These are phyloP conservation scores for Kwoniella mangroviensis DNA, from an alignment of 768 basidiomycete genomes.

Conservation along the genomic window DNA sequence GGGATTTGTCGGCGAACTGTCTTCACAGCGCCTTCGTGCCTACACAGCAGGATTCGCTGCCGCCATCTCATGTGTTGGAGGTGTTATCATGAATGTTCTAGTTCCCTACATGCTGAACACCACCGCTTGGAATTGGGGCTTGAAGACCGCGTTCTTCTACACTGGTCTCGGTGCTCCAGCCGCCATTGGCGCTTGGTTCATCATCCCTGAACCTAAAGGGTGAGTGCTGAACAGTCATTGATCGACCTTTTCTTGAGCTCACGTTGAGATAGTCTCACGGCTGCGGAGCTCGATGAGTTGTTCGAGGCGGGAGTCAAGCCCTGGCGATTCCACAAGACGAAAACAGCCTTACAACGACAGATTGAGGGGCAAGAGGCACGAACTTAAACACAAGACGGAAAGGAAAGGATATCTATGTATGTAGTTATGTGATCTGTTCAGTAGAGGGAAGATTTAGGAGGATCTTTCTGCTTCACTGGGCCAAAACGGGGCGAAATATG, in stretches of 20 bases:
- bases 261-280: constrained; percentile 8
- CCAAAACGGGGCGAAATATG: no score
- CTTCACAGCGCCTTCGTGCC: constrained; percentile 28
- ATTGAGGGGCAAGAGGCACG: constrained; percentile 1
- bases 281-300: constrained; percentile 42
- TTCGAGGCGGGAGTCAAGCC: constrained; percentile 31
- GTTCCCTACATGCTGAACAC: constrained; percentile 43
- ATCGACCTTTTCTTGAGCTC: neutral
- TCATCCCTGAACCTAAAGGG: constrained; percentile 36
- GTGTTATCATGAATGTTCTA: constrained; percentile 36
- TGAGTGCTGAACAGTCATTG: constrained; percentile 2
- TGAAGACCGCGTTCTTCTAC: constrained; percentile 42
- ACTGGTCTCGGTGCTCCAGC: constrained; percentile 18
- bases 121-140: constrained; percentile 24
- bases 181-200: constrained; percentile 29
- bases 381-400: neutral
- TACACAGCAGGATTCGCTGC: constrained; percentile 36
- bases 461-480: no score
- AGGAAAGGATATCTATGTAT: no score
- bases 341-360: constrained; percentile 28
- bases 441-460: no score
- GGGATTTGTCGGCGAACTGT: constrained; percentile 33
- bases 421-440: no score
- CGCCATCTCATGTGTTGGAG: constrained; percentile 26
- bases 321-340: constrained; percentile 36